These are phyloP conservation scores for Thelonectria discophora DNA, from an alignment of 2,329 filamentous ascomycete genomes.

Conservation along the genomic window DNA sequence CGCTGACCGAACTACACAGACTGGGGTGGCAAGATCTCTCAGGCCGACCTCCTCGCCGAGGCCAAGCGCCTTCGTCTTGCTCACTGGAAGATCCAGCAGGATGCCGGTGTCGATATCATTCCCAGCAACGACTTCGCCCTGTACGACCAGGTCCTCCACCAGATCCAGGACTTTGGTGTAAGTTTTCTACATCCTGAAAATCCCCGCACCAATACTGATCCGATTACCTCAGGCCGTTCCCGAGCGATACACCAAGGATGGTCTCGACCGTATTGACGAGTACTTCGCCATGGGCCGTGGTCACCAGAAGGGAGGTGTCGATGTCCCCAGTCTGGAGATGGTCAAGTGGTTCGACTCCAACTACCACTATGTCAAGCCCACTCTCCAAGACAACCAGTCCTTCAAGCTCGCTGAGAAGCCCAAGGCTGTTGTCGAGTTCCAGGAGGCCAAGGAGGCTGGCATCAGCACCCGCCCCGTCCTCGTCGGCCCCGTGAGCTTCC, in stretches of 20 bases:
- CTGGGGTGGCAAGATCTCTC: slow-evolving; percentile 94
- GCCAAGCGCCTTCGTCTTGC: slow-evolving; percentile 95
- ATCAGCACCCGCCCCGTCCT: slow-evolving; percentile 93
- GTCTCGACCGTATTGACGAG: slow-evolving; percentile 88
- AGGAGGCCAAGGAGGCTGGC: slow-evolving; percentile 97
- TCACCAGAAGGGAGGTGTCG: slow-evolving; percentile 92
- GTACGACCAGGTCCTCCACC: slow-evolving; percentile 97
- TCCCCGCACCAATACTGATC: slow-evolving; percentile 25
- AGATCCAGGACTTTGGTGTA: slow-evolving; percentile 98
- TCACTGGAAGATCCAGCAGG: slow-evolving; percentile 99
- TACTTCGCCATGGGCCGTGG: slow-evolving; percentile 99
- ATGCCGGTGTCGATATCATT: slow-evolving; percentile 96
- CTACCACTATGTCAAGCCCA: slow-evolving; percentile 99
- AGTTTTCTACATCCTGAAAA: slow-evolving; percentile 48
- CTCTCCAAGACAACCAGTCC: slow-evolving; percentile 93
- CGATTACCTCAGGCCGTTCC: slow-evolving; percentile 73
- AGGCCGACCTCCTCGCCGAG: slow-evolving; percentile 89
- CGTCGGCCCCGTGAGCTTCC: slow-evolving; percentile 96
- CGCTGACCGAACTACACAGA: slow-evolving; percentile 50
- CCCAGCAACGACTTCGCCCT: slow-evolving; percentile 99
- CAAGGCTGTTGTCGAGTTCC: slow-evolving; percentile 94
- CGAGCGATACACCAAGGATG: slow-evolving; percentile 91
- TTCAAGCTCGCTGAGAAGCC: slow-evolving; percentile 89
- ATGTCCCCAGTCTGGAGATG: slow-evolving; percentile 97
- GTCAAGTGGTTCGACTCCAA: slow-evolving; percentile 99